A percentile compares a stretch with the other conserved stretches of the same genome.
Evolutionary conservation across 192 early-diverging fungal genomes (phyloP).

Genomic region (Powellomyces hirtus): DNA sequence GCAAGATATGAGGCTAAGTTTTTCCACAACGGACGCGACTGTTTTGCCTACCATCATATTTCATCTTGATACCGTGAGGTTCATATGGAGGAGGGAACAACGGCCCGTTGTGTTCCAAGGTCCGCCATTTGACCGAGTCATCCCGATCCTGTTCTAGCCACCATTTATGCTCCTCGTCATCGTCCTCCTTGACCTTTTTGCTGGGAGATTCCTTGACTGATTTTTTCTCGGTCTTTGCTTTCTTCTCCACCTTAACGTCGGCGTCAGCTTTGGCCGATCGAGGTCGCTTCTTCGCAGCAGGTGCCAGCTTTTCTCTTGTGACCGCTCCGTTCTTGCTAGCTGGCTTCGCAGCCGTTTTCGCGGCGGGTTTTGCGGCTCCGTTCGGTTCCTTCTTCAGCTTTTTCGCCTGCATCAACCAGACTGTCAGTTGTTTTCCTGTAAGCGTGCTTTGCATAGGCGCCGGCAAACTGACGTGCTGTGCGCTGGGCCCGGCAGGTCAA

Average conservation of each 20-base stretch:
- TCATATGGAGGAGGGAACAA: constrained; percentile 87
- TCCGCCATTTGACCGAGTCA: constrained; percentile 62
- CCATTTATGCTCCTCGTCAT: constrained; percentile 19
- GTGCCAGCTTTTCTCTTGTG: neutral
- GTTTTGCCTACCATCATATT: constrained; percentile 71
- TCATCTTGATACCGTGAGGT: constrained; percentile 85
- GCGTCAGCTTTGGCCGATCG: neutral
- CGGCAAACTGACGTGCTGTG: neutral
- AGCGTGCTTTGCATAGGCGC: neutral
- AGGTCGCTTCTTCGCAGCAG: neutral
- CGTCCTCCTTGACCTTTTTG: constrained; percentile 20
- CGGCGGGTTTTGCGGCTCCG: neutral
- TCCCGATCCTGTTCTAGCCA: constrained; percentile 13
- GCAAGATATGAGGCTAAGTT: neutral
- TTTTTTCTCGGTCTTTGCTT: neutral
- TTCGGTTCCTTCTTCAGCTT: neutral
- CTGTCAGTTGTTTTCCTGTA: too few relatives aligned
- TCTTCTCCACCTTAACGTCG: neutral
- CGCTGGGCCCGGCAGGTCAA: neutral
- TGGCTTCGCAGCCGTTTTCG: neutral
- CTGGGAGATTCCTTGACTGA: neutral
- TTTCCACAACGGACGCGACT: neutral
- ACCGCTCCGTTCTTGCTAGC: neutral
- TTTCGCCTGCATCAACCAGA: too few relatives aligned
- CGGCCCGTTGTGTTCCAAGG: constrained; percentile 84